Conservation (phyloP, 306 rosid genomes). For the Cucumis sativus region Cucumber_9930_V3 NC_026659.2:25037501-25038000, state of each 20-base stretch:
- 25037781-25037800: slow-evolving; percentile 66
- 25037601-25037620: background rate
- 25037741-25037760: slow-evolving; percentile 78
- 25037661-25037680: slow-evolving; percentile 73
- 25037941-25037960: slow-evolving; percentile 68
- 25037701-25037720: slow-evolving; percentile 73
- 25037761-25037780: slow-evolving; percentile 29
- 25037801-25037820: slow-evolving; percentile 70
- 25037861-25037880: slow-evolving; percentile 79
- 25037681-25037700: slow-evolving; percentile 69
- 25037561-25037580: slow-evolving; percentile 46
- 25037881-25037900: slow-evolving; percentile 95
- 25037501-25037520: slow-evolving; percentile 70
- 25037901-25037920: slow-evolving; percentile 84
- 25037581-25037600: background rate
- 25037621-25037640: slow-evolving; percentile 10
- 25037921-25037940: slow-evolving; percentile 86
- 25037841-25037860: slow-evolving; percentile 61
- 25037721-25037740: slow-evolving; percentile 63
- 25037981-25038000: background rate
- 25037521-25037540: slow-evolving; percentile 64
- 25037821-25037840: slow-evolving; percentile 36
- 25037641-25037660: slow-evolving; percentile 73
- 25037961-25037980: background rate
- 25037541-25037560: slow-evolving; percentile 65